Evolutionary conservation across 2,329 filamentous ascomycete species (phyloP).

Genomic region (Fusarium poae): DNA sequence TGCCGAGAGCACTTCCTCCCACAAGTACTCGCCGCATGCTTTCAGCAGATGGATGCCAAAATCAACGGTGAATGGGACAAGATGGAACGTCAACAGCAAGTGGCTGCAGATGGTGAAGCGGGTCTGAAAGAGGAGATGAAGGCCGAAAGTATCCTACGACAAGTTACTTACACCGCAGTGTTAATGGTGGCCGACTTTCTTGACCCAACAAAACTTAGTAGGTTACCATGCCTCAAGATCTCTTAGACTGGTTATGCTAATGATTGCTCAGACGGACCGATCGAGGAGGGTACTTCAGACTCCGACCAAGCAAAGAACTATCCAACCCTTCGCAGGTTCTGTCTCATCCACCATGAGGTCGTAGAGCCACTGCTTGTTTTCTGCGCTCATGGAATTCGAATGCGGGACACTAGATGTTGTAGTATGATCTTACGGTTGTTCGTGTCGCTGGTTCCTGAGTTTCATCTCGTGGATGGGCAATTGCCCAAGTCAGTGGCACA

Average conservation of each 20-base stretch:
- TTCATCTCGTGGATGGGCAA: constrained; percentile 67
- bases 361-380: constrained; percentile 92
- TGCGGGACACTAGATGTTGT: constrained; percentile 91
- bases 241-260: constrained; percentile 31
- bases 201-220: constrained; percentile 77
- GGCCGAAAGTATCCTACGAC: constrained; percentile 91
- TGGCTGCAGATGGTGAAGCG: constrained; percentile 79
- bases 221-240: constrained; percentile 52
- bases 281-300: constrained; percentile 39
- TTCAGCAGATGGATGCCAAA: constrained; percentile 88
- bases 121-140: constrained; percentile 95
- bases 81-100: constrained; percentile 73
- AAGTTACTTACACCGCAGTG: constrained; percentile 91
- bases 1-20: constrained; percentile 85
- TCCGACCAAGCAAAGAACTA: constrained; percentile 55
- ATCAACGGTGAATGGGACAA: constrained; percentile 88
- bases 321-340: constrained; percentile 81
- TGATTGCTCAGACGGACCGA: constrained; percentile 50
- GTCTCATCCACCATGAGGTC: constrained; percentile 80
- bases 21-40: constrained; percentile 83
- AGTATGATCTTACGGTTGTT: constrained; percentile 88
- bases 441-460: constrained; percentile 85
- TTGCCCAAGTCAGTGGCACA: constrained; percentile 43
- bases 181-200: constrained; percentile 92
- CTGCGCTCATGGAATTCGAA: constrained; percentile 88